Conservation (phyloP, 371 early-diverging fungal species). For the Cokeromyces recurvatus region DNA sequence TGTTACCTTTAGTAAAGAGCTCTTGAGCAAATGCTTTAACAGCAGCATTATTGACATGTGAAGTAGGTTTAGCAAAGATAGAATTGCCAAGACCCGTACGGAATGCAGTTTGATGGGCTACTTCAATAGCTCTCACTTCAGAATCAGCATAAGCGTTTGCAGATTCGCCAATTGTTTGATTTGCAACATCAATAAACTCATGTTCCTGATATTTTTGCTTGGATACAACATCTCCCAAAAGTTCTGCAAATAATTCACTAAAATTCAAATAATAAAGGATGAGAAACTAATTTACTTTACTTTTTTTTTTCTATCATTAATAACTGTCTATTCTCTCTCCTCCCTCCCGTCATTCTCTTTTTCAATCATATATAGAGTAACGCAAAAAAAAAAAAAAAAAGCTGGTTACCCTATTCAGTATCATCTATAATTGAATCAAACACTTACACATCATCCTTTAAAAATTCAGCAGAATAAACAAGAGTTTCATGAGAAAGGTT, state of each 20-base stretch:
- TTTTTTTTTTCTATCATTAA: too few relatives aligned
- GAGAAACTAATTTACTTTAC: too few relatives aligned
- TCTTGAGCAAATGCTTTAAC: slow-evolving; percentile 72
- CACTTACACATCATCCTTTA: slow-evolving; percentile 87
- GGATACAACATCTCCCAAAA: slow-evolving; percentile 72
- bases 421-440: too few relatives aligned
- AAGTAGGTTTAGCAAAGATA: slow-evolving; percentile 68
- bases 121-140: slow-evolving; percentile 68
- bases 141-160: slow-evolving; percentile 64
- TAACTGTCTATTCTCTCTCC: too few relatives aligned
- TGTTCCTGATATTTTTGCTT: slow-evolving; percentile 82
- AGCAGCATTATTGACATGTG: slow-evolving; percentile 53
- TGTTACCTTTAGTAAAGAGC: slow-evolving; percentile 65
- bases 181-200: slow-evolving; percentile 77
- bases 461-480: slow-evolving; percentile 83
- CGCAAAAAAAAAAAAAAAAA: too few relatives aligned
- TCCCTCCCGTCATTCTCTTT: neutral
- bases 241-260: slow-evolving; percentile 86
- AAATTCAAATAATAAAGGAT: neutral
- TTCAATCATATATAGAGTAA: too few relatives aligned
- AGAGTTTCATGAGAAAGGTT: slow-evolving; percentile 81
- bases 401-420: too few relatives aligned
- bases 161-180: slow-evolving; percentile 67
- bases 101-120: slow-evolving; percentile 89
- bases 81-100: slow-evolving; percentile 95